phyloP scores from a whole-genome alignment of 352 stramenopile species.

The Globisporangium iwayamae region DNA sequence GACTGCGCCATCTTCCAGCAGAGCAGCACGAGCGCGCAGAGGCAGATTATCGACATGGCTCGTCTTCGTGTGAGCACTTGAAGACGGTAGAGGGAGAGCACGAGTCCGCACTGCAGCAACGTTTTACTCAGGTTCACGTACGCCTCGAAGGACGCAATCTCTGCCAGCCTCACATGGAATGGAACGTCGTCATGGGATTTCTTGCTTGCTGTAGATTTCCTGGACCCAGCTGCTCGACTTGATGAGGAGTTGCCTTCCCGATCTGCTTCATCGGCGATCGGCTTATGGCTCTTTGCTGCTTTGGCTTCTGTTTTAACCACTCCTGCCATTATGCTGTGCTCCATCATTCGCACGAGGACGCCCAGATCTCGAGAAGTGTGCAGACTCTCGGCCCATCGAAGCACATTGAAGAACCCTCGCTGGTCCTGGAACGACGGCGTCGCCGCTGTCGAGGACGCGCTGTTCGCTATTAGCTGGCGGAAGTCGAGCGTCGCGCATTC shows the following conservation, averaged over 20 bases:
- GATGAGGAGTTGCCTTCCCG: not conserved
- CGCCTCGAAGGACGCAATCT: conserved; percentile 26
- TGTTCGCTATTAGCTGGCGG: conserved; percentile 20
- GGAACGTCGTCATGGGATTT: not conserved
- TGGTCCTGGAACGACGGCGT: conserved; percentile 29
- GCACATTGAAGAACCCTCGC: conserved; percentile 40
- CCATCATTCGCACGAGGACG: conserved; percentile 21
- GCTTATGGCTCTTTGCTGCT: not conserved
- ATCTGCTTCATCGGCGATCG: not conserved
- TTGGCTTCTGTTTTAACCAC: not conserved
- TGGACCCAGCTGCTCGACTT: not conserved
- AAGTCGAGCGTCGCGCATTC: conserved; percentile 33
- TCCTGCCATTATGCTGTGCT: not conserved
- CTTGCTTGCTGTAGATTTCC: not conserved
- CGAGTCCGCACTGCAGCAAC: conserved; percentile 41
- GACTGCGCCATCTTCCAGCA: conserved; percentile 51
- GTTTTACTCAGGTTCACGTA: conserved; percentile 34
- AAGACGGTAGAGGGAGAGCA: conserved; percentile 40
- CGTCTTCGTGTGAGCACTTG: conserved; percentile 28
- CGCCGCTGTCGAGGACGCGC: conserved; percentile 17
- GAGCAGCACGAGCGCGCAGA: conserved; percentile 41
- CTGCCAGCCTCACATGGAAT: conserved; percentile 14
- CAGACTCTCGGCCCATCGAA: conserved; percentile 57
- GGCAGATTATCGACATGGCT: conserved; percentile 34
- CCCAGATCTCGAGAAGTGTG: conserved; percentile 34